Base-by-base conservation (phyloP, 768 basidiomycete species). In the Russula earlei region DNA sequence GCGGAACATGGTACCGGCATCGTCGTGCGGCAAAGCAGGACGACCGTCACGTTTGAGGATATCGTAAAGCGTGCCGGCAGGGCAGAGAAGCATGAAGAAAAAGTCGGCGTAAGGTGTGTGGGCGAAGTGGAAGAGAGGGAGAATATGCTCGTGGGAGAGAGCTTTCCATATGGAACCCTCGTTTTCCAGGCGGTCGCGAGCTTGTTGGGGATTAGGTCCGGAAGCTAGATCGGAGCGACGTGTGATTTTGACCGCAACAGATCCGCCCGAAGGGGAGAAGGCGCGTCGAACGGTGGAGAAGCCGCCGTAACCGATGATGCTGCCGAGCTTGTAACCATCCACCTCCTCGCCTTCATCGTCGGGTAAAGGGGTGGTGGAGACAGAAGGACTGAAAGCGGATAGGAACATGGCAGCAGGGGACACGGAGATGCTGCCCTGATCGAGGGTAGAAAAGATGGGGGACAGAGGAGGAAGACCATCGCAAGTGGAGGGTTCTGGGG, bases 221-320 rank as follows among this genome's bases (percentile, higher is more conserved):
- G 77, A 79, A 58, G 73, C 71, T 33, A 83, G 62, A 52, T 84
- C 81, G 17, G 79, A 71, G 45, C 77, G 76, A 20, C 79, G 77
- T 38, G 94, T 79, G 62, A 93, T 87, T 69, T 94, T 94, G 69
- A 93, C 84, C 8, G 92, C 92, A 44, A 81, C 72, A 44, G 77
- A 76, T 31, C 83, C 87, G 2, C 85, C 83, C 4, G 77, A 69
- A 7, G 81, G 75, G 9, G 80, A 77, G 4, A 70, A 80, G 1
- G 85, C 92, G 6, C 79, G 78, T 50, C 87, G 73, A 56, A 95
- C 87, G 56, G 81, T 82, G 14, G 90, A 90, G 67, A 91, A 90
- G 7, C 82, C 86, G 9, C 93, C 92, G 57, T 79, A 75, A 24
- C 87, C 92, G 12, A 95, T 78, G 61, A 86, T 73, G 29, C 76